phyloP scores from a whole-genome alignment of 2,329 filamentous ascomycete species.

The Nothophoma quercina region DNA sequence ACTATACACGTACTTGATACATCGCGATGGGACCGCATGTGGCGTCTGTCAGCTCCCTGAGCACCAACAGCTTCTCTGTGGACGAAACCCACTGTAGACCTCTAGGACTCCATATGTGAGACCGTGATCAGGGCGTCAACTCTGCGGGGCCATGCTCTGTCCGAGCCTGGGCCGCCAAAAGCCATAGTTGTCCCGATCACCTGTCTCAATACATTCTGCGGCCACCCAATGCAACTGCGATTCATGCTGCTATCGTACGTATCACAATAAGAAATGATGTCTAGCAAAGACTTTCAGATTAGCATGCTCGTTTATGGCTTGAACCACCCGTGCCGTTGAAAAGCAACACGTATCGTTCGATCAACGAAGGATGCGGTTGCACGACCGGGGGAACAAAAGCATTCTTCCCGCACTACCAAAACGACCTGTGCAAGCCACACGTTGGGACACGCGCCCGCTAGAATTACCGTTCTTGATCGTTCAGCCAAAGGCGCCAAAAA shows the following conservation, averaged over 20 bases:
- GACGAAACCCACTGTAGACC: not conserved
- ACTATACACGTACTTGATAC: not conserved
- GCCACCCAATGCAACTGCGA: slow-evolving; percentile 5
- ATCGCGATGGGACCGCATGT: not conserved
- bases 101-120: not conserved
- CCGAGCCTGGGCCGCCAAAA: not conserved
- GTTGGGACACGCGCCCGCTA: slow-evolving; percentile 16
- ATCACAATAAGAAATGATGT: slow-evolving; percentile 19
- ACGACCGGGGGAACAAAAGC: slow-evolving; percentile 21
- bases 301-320: slow-evolving; percentile 15
- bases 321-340: slow-evolving; percentile 17
- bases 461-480: slow-evolving; percentile 11
- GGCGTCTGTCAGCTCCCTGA: slow-evolving; percentile 5
- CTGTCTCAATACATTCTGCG: slow-evolving; percentile 7
- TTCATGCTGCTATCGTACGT: slow-evolving; percentile 9
- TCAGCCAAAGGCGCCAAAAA: slow-evolving; percentile 12
- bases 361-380: slow-evolving; percentile 20
- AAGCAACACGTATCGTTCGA: slow-evolving; percentile 18
- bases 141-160: not conserved
- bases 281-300: slow-evolving; percentile 17
- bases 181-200: slow-evolving; percentile 3
- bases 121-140: not conserved
- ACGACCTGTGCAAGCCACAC: slow-evolving; percentile 6
- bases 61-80: not conserved
- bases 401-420: slow-evolving; percentile 12